Evolutionary conservation across 2,329 filamentous ascomycete genomes (phyloP).

Genomic region (Aspergillus melleus): DNA sequence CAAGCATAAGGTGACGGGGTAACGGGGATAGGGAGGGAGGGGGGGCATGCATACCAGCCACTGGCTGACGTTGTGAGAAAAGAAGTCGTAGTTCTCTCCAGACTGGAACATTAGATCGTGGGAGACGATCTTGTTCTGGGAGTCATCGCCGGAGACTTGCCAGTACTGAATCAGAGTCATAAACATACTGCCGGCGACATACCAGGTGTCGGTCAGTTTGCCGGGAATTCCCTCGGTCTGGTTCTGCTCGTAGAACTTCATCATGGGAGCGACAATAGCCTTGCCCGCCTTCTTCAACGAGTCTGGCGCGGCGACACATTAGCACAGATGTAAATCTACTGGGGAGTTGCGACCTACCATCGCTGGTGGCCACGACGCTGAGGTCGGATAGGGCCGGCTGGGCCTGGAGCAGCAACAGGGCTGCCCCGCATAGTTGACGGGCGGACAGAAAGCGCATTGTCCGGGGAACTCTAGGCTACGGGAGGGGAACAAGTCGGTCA

Average conservation of each 20-base stretch:
- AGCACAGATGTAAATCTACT: neutral
- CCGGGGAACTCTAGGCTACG: neutral
- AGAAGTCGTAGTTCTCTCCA: slow-evolving; percentile 68
- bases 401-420: slow-evolving; percentile 5
- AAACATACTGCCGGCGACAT: slow-evolving; percentile 69
- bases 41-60: slow-evolving; percentile 34
- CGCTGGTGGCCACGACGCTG: slow-evolving; percentile 2
- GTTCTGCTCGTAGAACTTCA: slow-evolving; percentile 9
- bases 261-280: slow-evolving; percentile 7
- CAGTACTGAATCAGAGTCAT: slow-evolving; percentile 73
- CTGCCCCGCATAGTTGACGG: slow-evolving; percentile 4
- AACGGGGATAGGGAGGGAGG: neutral
- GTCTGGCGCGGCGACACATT: neutral
- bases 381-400: slow-evolving; percentile 4
- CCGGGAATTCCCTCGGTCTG: slow-evolving; percentile 17
- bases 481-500: slow-evolving; percentile 1
- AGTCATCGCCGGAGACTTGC: slow-evolving; percentile 71
- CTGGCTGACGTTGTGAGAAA: slow-evolving; percentile 6
- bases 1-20: neutral
- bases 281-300: slow-evolving; percentile 8
- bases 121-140: slow-evolving; percentile 67
- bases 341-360: neutral
- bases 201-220: slow-evolving; percentile 38
- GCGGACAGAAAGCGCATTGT: slow-evolving; percentile 4
- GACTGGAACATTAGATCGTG: slow-evolving; percentile 64